These are phyloP conservation scores for Phytophthora aleatoria DNA, from an alignment of 352 stramenopile species.

Conservation along the genomic window DNA sequence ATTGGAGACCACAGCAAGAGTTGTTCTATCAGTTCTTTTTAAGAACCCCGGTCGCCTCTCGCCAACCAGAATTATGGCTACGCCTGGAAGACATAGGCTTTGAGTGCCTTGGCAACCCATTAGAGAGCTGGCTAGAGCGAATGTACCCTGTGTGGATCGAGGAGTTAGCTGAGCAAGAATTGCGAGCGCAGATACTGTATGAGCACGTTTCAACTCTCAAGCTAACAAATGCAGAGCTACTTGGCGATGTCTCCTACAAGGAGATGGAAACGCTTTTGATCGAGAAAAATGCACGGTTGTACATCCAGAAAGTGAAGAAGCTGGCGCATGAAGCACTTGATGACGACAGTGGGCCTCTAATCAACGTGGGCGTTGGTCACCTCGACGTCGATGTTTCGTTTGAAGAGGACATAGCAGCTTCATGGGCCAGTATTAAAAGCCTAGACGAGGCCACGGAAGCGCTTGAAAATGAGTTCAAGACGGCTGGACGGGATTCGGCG, in stretches of 20 bases:
- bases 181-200: constrained; percentile 62
- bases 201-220: constrained; percentile 65
- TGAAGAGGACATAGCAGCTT: constrained; percentile 37
- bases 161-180: constrained; percentile 66
- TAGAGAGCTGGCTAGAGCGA: constrained; percentile 74
- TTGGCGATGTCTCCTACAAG: constrained; percentile 38
- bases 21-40: constrained; percentile 74
- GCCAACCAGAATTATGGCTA: constrained; percentile 54
- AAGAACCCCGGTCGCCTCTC: constrained; percentile 35
- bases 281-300: constrained; percentile 69
- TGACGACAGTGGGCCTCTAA: constrained; percentile 24
- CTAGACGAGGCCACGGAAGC: constrained; percentile 55
- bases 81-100: constrained; percentile 47
- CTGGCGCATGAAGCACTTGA: constrained; percentile 10
- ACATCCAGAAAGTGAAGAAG: constrained; percentile 62
- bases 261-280: constrained; percentile 54
- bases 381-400: constrained; percentile 46
- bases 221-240: constrained; percentile 55
- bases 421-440: constrained; percentile 33
- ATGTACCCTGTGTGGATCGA: constrained; percentile 80
- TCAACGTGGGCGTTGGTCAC: constrained; percentile 38
- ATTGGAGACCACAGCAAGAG: constrained; percentile 69
- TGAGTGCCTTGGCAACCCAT: constrained; percentile 49
- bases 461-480: constrained; percentile 34
- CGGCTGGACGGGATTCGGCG: constrained; percentile 16